Percentiles rank a stretch among this genome's conserved stretches.
phyloP scores from a whole-genome alignment of 2,329 filamentous ascomycete species.

The Pseudocercospora fijiensis region DNA sequence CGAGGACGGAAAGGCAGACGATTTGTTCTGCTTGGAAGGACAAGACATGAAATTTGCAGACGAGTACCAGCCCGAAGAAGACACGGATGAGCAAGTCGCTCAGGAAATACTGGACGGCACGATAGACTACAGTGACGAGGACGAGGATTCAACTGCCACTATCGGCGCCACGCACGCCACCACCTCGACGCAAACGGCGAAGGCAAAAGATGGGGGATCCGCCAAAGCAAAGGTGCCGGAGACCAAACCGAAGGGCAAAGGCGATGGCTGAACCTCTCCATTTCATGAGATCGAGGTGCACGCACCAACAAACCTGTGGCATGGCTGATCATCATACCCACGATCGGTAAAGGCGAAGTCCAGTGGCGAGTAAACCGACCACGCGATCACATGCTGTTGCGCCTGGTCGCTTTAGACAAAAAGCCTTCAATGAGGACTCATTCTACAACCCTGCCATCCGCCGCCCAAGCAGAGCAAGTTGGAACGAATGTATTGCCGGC shows the following conservation, averaged over 20 bases:
- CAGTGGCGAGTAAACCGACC: neutral
- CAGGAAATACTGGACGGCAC: conserved; percentile 12
- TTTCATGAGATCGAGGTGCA: neutral
- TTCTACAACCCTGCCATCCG: neutral
- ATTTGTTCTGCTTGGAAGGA: conserved; percentile 63
- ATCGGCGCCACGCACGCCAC: neutral
- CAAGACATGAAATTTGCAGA: conserved; percentile 30
- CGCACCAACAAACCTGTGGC: neutral
- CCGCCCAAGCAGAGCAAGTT: neutral
- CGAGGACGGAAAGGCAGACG: conserved; percentile 47
- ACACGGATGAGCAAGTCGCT: conserved; percentile 9
- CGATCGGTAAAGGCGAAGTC: too few species aligned
- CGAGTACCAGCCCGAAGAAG: conserved; percentile 14
- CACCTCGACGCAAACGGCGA: neutral
- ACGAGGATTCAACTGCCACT: neutral
- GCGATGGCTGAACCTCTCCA: neutral
- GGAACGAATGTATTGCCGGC: neutral
- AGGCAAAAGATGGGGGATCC: neutral
- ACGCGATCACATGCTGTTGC: neutral
- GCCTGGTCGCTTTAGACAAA: neutral
- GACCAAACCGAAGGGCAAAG: neutral
- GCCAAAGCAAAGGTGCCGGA: neutral
- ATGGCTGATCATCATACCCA: too few species aligned
- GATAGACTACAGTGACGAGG: conserved; percentile 5
- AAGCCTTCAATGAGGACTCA: neutral